phyloP scores from a whole-genome alignment of 2,329 filamentous ascomycete genomes.

The Rhinocladiella similis region DNA sequence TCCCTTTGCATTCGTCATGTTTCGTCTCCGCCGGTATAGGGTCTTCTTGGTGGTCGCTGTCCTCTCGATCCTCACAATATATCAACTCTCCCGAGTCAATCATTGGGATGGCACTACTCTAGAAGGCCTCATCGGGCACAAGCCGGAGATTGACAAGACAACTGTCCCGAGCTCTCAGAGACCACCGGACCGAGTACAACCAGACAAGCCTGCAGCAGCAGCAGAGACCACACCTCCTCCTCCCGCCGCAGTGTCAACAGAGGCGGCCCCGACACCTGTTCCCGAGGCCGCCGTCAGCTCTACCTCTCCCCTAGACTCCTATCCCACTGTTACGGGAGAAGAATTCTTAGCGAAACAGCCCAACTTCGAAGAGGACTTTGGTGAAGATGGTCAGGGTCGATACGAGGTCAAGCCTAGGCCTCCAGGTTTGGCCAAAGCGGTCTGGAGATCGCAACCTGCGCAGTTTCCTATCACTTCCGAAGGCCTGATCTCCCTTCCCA shows the following conservation, averaged over 20 bases:
- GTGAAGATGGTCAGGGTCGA: slow-evolving; percentile 36
- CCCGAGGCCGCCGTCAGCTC: background rate
- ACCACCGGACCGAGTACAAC: slow-evolving; percentile 10
- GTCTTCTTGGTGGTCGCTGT: slow-evolving; percentile 47
- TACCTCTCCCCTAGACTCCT: background rate
- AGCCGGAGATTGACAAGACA: slow-evolving; percentile 5
- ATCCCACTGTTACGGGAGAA: slow-evolving; percentile 21
- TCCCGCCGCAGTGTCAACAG: background rate
- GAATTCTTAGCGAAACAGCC: slow-evolving; percentile 22
- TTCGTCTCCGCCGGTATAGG: slow-evolving; percentile 51
- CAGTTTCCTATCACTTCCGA: slow-evolving; percentile 73
- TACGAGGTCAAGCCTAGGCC: slow-evolving; percentile 32
- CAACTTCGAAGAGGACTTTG: slow-evolving; percentile 30
- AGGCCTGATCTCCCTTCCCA: slow-evolving; percentile 74
- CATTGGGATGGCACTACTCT: slow-evolving; percentile 34
- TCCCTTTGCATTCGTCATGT: slow-evolving; percentile 35
- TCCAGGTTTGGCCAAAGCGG: slow-evolving; percentile 12
- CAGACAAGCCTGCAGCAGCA: background rate
- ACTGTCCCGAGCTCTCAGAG: background rate
- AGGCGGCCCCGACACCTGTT: background rate
- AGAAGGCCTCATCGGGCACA: slow-evolving; percentile 17
- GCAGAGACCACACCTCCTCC: background rate
- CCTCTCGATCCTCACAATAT: slow-evolving; percentile 46
- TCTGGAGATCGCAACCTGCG: slow-evolving; percentile 75
- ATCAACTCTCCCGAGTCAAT: slow-evolving; percentile 52